Evolutionary conservation across 306 rosid species (phyloP), one percentile per base, ranked within the genome.

Genomic region (Castanea mollissima): DNA sequence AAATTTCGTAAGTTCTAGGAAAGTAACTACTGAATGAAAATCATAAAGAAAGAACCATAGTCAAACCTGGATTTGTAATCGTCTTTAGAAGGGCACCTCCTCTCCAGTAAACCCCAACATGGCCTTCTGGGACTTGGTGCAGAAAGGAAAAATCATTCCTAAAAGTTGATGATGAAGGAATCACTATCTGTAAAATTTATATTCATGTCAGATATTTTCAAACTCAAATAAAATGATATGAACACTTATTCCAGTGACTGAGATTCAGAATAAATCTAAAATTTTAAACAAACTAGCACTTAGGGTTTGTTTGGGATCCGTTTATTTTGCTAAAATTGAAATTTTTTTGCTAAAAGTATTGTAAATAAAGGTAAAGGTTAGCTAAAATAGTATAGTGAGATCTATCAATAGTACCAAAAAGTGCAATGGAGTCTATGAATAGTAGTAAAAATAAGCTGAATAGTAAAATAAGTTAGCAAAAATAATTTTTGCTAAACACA

Each of bases 111-210:
- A 83, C 99, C 52, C 99, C 98, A 6, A 92, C 99, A 79, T 95
- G 97, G 41, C 99, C 99, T 86, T 95, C 99, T 0, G 97, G 99
- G 64, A 95, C 98, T 91, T 95, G 99, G 88, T 95, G 99, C 83
- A 95, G 44, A 80, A 92, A 52, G 34, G 98, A 76, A 29, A 92
- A 52, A 72, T 82, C 59, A 81, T 76, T 86, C 79, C 55, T 75
- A 31, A 76, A 52, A 76, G 74, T 49, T 76, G 97, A 72, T 49
- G 85, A 65, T 3, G 97, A 73, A 54, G 92, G 88, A 79, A 95
- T 69, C 83, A 86, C 67, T 64, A 85, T 62, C 99, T 95, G 81
- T 23, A 86, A 74, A 64, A 49, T 67, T 35, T 35, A 74, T 76
- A 65, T 74, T 69, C 74, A 34, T 35, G 56, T 54, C 67, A 55